These are phyloP conservation scores for Aspergillus nidulans DNA, from an alignment of 495 filamentous ascomycete species.

Conservation along the genomic window DNA sequence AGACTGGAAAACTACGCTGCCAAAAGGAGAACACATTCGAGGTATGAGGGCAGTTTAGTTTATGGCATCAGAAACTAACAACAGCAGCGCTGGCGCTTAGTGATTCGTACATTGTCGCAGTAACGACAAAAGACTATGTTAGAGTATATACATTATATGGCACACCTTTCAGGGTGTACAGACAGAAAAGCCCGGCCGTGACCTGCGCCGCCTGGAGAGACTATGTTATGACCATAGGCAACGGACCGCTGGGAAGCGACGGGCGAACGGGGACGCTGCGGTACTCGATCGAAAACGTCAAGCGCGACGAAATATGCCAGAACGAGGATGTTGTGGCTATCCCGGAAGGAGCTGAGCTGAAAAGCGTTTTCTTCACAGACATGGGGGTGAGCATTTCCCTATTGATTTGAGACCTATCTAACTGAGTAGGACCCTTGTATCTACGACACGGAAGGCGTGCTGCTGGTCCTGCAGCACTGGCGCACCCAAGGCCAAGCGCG, in stretches of 20 bases:
- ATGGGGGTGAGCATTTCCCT: constrained; percentile 55
- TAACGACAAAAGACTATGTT: constrained; percentile 80
- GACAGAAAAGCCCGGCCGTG: constrained; percentile 89
- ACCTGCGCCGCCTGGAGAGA: constrained; percentile 90
- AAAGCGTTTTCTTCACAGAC: constrained; percentile 88
- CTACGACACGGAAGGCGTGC: constrained; percentile 83
- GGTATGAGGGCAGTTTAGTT: constrained; percentile 21
- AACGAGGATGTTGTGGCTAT: constrained; percentile 88
- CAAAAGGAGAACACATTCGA: constrained; percentile 71
- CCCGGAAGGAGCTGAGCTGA: constrained; percentile 62
- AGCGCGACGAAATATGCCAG: constrained; percentile 87
- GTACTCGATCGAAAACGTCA: constrained; percentile 90
- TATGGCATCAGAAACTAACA: neutral
- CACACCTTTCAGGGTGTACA: constrained; percentile 78
- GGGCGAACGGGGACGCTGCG: constrained; percentile 64
- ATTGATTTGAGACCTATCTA: neutral
- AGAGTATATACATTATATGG: constrained; percentile 91
- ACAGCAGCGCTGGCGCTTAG: constrained; percentile 75
- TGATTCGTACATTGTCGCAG: constrained; percentile 84
- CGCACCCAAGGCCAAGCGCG: constrained; percentile 74
- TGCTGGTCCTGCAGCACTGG: constrained; percentile 89
- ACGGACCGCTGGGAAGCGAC: constrained; percentile 76
- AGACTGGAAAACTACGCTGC: constrained; percentile 86
- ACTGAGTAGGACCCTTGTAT: constrained; percentile 76
- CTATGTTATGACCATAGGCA: constrained; percentile 90